Conservation (phyloP, 2,329 filamentous ascomycete genomes). For the Diaporthe ilicicola region DNA sequence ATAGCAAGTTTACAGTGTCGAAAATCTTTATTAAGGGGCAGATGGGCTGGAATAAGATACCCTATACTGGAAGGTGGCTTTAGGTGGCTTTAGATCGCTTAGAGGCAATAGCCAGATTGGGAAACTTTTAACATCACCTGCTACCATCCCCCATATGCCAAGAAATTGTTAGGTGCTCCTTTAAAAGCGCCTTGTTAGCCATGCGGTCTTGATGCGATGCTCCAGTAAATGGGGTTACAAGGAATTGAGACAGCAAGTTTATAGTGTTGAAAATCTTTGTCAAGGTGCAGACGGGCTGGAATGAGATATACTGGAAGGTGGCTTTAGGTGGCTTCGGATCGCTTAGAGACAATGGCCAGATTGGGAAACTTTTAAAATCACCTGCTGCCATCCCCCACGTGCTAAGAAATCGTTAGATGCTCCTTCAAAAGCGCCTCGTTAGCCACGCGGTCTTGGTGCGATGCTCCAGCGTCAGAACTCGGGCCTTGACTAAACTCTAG, state of each 20-base stretch:
- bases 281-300: not conserved
- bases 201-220: not conserved
- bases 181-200: not conserved
- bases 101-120: not conserved
- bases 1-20: too few relatives aligned
- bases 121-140: conserved; percentile 29
- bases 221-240: too few relatives aligned
- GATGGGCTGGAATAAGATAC: not conserved
- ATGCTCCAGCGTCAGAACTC: not conserved
- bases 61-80: not conserved
- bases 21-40: not conserved
- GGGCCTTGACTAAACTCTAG: not conserved
- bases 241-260: not conserved
- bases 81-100: not conserved
- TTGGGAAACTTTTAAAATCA: conserved; percentile 29
- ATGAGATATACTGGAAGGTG: not conserved
- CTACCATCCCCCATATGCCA: not conserved
- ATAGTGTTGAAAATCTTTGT: not conserved
- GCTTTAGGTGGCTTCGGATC: not conserved
- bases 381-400: not conserved
- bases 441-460: not conserved
- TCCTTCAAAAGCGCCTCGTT: not conserved
- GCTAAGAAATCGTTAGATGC: not conserved
- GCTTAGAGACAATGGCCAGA: not conserved
- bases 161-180: not conserved